Percentiles rank a stretch among this genome's conserved stretches.
phyloP scores from a whole-genome alignment of 352 stramenopile species.

The Phytophthora sp. region DNA sequence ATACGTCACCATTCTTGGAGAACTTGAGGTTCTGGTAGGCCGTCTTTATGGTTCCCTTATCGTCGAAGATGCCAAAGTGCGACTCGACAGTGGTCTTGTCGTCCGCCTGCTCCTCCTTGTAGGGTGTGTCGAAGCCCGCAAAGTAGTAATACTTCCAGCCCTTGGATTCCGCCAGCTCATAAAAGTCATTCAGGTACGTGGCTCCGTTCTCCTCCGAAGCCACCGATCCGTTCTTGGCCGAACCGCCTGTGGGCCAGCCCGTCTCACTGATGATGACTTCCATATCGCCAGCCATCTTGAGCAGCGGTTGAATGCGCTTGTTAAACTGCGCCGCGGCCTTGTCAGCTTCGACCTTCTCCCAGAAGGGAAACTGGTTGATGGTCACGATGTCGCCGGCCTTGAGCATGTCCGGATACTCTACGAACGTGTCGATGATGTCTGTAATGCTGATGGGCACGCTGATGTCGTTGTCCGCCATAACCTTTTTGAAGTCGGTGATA shows the following conservation, averaged over 20 bases:
- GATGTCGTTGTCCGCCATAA: slow-evolving; percentile 65
- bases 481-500: slow-evolving; percentile 76
- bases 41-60: slow-evolving; percentile 68
- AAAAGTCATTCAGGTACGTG: slow-evolving; percentile 83
- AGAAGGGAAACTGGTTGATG: slow-evolving; percentile 89
- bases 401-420: slow-evolving; percentile 80
- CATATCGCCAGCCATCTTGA: slow-evolving; percentile 69
- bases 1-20: slow-evolving; percentile 38
- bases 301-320: slow-evolving; percentile 68
- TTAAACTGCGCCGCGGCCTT: slow-evolving; percentile 77
- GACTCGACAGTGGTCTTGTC: slow-evolving; percentile 68
- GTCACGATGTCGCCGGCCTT: slow-evolving; percentile 79
- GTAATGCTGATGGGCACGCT: slow-evolving; percentile 74
- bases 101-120: slow-evolving; percentile 64
- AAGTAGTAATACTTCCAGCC: slow-evolving; percentile 92
- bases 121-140: slow-evolving; percentile 81
- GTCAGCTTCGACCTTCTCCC: slow-evolving; percentile 65
- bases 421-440: slow-evolving; percentile 82
- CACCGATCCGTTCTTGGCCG: slow-evolving; percentile 65
- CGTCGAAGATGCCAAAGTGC: slow-evolving; percentile 81
- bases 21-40: slow-evolving; percentile 66
- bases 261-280: slow-evolving; percentile 86
- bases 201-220: slow-evolving; percentile 61
- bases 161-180: slow-evolving; percentile 59
- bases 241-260: slow-evolving; percentile 74